These are phyloP conservation scores for Pyrenula aspistea DNA, from an alignment of 495 filamentous ascomycete species.

Conservation along the genomic window DNA sequence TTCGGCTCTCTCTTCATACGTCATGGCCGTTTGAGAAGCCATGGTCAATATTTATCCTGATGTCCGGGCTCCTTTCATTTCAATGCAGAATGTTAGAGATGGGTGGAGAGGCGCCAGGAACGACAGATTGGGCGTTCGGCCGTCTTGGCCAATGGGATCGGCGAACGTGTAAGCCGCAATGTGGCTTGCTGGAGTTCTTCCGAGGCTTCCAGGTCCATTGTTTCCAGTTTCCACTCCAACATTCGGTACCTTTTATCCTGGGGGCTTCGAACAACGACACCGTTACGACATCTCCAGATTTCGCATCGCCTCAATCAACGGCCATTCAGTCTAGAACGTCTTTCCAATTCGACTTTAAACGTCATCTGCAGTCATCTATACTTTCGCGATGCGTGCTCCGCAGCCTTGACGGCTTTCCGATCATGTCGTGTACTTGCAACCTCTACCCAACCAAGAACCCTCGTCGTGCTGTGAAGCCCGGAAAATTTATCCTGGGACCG, in stretches of 20 bases:
- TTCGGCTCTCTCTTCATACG: constrained; percentile 27
- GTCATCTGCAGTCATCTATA: too few relatives aligned
- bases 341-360: too few relatives aligned
- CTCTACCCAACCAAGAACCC: background rate
- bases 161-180: background rate
- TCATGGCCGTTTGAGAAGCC: constrained; percentile 35
- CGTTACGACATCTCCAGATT: background rate
- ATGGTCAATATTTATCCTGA: too few relatives aligned
- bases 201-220: background rate
- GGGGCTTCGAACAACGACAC: background rate
- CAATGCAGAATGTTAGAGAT: too few relatives aligned
- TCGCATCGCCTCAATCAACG: background rate
- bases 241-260: background rate
- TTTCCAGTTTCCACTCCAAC: background rate
- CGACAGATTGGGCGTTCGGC: too few relatives aligned
- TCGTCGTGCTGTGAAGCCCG: background rate
- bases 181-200: background rate
- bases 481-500: background rate
- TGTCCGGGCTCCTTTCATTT: too few relatives aligned
- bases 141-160: too few relatives aligned
- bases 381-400: background rate
- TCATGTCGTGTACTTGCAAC: background rate
- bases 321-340: too few relatives aligned
- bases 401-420: background rate
- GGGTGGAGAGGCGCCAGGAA: too few relatives aligned